Evolutionary conservation across 495 filamentous ascomycete genomes (phyloP).

Genomic region (Neurospora sp.): DNA sequence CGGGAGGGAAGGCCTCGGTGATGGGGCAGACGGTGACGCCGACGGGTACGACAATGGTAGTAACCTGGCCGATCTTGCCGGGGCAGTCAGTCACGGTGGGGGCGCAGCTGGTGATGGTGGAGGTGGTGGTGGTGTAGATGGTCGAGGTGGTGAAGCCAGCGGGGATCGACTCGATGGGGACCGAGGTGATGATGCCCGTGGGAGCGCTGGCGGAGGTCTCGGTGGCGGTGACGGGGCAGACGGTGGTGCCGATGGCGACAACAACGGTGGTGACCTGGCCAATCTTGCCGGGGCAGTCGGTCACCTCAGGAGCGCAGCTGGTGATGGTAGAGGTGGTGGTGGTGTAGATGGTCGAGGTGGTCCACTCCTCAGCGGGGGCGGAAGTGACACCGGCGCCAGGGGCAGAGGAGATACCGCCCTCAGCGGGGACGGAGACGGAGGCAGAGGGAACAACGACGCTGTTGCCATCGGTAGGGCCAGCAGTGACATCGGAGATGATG

Average conservation of each 20-base stretch:
- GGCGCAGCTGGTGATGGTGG: constrained; percentile 48
- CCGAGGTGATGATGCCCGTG: neutral
- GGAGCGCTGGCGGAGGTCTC: constrained; percentile 11
- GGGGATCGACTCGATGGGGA: constrained; percentile 4
- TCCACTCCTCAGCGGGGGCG: constrained; percentile 5
- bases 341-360: constrained; percentile 34
- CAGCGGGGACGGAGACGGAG: neutral
- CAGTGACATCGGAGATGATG: neutral
- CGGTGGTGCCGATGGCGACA: constrained; percentile 29
- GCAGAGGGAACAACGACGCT: neutral
- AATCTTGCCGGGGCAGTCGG: constrained; percentile 34
- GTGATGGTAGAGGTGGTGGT: constrained; percentile 48
- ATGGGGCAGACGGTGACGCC: constrained; percentile 29
- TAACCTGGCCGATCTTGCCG: constrained; percentile 30
- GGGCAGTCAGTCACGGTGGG: constrained; percentile 49
- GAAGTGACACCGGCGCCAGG: neutral
- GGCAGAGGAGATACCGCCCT: constrained; percentile 1
- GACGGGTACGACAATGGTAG: constrained; percentile 27
- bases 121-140: constrained; percentile 43
- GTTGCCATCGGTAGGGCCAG: neutral
- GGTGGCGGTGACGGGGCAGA: constrained; percentile 34
- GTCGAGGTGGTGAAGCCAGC: constrained; percentile 30
- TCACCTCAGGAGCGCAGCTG: constrained; percentile 48
- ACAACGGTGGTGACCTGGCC: constrained; percentile 29
- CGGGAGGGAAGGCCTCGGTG: constrained; percentile 5